A percentile compares a stretch with the other conserved stretches of the same genome.
Conservation (phyloP, 2,329 filamentous ascomycete genomes). For the Fusarium robinianum region DNA sequence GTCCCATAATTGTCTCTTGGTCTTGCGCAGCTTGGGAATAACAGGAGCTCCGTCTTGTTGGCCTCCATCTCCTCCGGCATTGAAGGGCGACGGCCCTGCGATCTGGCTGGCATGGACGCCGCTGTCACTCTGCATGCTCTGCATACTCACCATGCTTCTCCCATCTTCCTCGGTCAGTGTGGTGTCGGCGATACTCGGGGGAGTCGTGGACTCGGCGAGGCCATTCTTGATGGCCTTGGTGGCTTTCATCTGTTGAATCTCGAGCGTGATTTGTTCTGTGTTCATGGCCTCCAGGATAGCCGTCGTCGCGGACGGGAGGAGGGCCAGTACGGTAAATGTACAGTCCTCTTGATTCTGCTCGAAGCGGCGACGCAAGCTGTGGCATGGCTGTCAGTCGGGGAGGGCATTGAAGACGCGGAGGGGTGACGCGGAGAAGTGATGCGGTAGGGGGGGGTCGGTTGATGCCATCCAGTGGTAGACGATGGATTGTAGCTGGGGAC, state of each 20-base stretch:
- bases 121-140: conserved; percentile 77
- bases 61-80: conserved; percentile 42
- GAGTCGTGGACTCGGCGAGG: conserved; percentile 57
- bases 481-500: conserved; percentile 33
- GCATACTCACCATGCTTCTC: conserved; percentile 73
- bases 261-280: conserved; percentile 89
- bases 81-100: conserved; percentile 57
- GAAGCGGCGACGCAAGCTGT: conserved; percentile 91
- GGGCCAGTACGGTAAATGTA: conserved; percentile 94
- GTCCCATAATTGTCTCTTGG: conserved; percentile 94
- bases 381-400: no score
- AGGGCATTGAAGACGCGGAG: no score
- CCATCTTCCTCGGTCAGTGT: conserved; percentile 83
- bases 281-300: conserved; percentile 87
- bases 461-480: neutral
- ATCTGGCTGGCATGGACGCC: conserved; percentile 83
- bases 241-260: conserved; percentile 90
- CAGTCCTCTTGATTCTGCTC: conserved; percentile 99
- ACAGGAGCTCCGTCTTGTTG: conserved; percentile 46
- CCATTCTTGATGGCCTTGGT: conserved; percentile 65
- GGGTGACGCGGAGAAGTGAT: no score
- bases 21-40: conserved; percentile 66
- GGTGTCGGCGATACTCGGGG: conserved; percentile 66
- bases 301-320: conserved; percentile 87
- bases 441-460: conserved; percentile 7